Evolutionary conservation across 2,329 filamentous ascomycete genomes (phyloP), one percentile per base, ranked within the genome.

Genomic region (Trichocomaceae sp.): DNA sequence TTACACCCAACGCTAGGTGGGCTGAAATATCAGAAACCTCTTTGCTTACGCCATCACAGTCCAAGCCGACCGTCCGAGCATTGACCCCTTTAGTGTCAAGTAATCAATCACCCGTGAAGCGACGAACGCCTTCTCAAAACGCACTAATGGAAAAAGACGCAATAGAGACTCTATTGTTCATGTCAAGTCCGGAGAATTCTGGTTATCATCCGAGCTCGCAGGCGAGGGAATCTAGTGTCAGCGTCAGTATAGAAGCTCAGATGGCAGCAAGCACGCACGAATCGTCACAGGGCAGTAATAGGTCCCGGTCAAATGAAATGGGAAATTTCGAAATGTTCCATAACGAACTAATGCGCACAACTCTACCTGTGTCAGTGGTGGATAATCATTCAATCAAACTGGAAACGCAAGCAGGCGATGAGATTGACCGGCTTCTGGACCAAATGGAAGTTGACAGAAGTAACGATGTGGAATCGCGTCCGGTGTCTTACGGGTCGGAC

Each of bases 171-270:
- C 61, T 78, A 9, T 62, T 77, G 8, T 77, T 77, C 62, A 77
- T 78, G 75, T 76, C 74, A 41, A 78, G 76, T 52, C 76, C 76
- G 1, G 74, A 72, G 31, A 75, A 77, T 52, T 75, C 75, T 5
- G 72, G 71, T 1, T 75, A 74, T 57, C 71, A 71, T 44, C 65
- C 71, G 8, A 67, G 64, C 50, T 69, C 71, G n/a, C 67, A 65
- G 3, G 61, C 58, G 59, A 66, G 48, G 58, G 58, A 37, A 55
- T 61, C 49, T 54, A 47, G 54, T 52, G 46, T 57, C 46, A 57
- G 48, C 29, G 37, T 48, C 49, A 70, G 62, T 52, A 60, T 66
- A 19, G 64, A 65, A 47, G 63, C 60, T 13, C 63, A 65, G 2
- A 56, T 65, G 29, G 60, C 56, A 29, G 54, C 59, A 22, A 56